Base-by-base conservation (phyloP, 208 protist species). In the Trypanosoma rangeli region DNA sequence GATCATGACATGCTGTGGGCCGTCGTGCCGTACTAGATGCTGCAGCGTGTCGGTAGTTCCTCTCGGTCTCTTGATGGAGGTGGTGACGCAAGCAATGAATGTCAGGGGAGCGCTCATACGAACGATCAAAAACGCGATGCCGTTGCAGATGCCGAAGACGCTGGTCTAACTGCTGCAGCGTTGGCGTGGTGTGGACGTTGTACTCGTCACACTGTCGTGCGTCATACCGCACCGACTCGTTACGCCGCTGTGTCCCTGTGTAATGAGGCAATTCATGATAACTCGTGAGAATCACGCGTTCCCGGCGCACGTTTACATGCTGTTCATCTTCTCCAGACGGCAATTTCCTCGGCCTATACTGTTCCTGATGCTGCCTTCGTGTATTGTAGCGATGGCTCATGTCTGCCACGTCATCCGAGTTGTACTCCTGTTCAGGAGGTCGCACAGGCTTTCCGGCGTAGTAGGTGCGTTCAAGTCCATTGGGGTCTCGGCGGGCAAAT, bases 91-190 rank as follows among this genome's bases (percentile, higher is more conserved):
- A 42, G 35, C 62, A 65, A 33, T 62, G 61, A 35, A 1, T 0
- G n/a, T 54, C 58, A 33, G 59, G 42, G 35, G 59, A 55, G n/a
- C 29, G 59, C 20, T 26, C 2, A 18, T n/a, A 8, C 0, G 54
- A n/a, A 24, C 58, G 60, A 64, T 57, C 68, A 55, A 53, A 44
- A 13, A 66, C 53, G n/a, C 42, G 66, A 31, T 67, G 74, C 18
- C 70, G 74, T 8, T 80, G 81, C 0, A 89, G 81, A 42, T 89
- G 74, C 44, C 79, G 74, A 31, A 92, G 75, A 9, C 83, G 74
- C 29, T 76, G 29, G 54, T 88, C 78, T n/a, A 87, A 72, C 63
- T 86, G 75, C 22, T 78, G 77, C 33, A 87, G 59, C 24, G 82
- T 87, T n/a, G 85, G 80, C 55, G 76, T 75, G 72, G 57, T 24